Evolutionary conservation across 345 rosid species (phyloP), one percentile per base, ranked within the genome.

Genomic region (Camelina sativa): DNA sequence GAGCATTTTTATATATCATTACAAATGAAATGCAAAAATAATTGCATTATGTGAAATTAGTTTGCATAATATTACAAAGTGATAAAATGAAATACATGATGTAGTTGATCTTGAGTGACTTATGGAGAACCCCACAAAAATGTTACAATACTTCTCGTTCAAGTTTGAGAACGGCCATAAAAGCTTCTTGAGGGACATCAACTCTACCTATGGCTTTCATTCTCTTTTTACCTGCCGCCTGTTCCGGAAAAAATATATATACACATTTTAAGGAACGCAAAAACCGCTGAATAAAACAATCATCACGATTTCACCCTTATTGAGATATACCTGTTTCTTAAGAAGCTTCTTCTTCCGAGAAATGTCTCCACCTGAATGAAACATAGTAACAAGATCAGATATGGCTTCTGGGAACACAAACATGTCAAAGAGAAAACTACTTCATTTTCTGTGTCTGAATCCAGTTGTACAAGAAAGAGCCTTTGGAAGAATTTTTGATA

Each of bases 171-270:
- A 95, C 92, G 30, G 97, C 99, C 99, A 95, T 95, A 84, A 95
- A 95, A 48, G 99, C 99, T 85, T 95, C 99, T 77, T 95, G 99
- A 67, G 99, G 99, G 51, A 95, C 97, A 76, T 95, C 96, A 10
- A 95, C 97, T 85, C 86, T 95, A 35, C 99, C 99, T 67, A 95
- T 87, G 28, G 97, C 84, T 83, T 95, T 95, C 99, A 95, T 95
- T 85, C 99, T 83, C 79, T 90, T 95, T 93, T 95, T 95, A 69
- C 99, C 99, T 79, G 75, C 99, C 65, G 99, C 97, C 97, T 94
- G 84, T 65, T 3, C 17, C 17, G 41, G 11, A 0, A 9, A 34
- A n/a, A 20, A 51, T 23, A 72, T 13, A 12, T 25, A 0, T 3
- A 32, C 8, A 13, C 28, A 15, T 43, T 9, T 41, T 41, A 12